A percentile compares a stretch with the other conserved stretches of the same genome.
These are phyloP conservation scores for Strobilomyces dryophilus DNA, from an alignment of 768 basidiomycete genomes.

Conservation along the genomic window DNA sequence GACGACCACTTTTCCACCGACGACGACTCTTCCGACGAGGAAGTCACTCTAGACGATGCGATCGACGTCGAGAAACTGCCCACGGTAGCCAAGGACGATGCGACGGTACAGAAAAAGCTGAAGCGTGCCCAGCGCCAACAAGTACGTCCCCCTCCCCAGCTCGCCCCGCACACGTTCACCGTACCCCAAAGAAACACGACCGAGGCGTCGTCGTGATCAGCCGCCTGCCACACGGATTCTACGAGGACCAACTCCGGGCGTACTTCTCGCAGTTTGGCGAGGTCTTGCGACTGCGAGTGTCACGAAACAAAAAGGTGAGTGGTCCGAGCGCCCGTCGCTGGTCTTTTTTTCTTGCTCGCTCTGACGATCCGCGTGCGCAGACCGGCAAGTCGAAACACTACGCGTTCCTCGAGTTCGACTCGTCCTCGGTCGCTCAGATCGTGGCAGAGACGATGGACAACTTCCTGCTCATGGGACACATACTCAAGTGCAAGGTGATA, in stretches of 20 bases:
- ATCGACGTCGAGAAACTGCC: constrained; percentile 76
- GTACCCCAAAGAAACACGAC: constrained; percentile 44
- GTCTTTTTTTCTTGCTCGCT: not conserved
- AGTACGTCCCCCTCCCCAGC: constrained; percentile 40
- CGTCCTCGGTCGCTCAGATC: constrained; percentile 84
- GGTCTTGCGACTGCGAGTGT: constrained; percentile 82
- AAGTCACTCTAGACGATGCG: constrained; percentile 50
- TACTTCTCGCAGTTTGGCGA: constrained; percentile 96
- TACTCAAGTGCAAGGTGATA: constrained; percentile 86
- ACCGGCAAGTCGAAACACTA: constrained; percentile 97
- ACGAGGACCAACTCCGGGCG: constrained; percentile 87
- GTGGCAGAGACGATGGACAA: constrained; percentile 99
- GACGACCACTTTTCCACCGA: constrained; percentile 69
- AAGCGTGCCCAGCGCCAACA: constrained; percentile 60
- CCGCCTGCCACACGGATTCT: constrained; percentile 94
- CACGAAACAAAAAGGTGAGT: constrained; percentile 88
- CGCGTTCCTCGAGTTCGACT: constrained; percentile 93
- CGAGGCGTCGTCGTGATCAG: constrained; percentile 87
- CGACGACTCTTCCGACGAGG: constrained; percentile 77
- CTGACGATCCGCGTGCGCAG: constrained; percentile 36
- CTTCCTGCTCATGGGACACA: constrained; percentile 92
- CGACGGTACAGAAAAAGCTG: constrained; percentile 61
- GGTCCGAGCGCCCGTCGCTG: not conserved
- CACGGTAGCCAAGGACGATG: constrained; percentile 86
- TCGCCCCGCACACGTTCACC: not conserved